phyloP scores from a whole-genome alignment of 768 basidiomycete genomes.

The Amanita polypyramis region DNA sequence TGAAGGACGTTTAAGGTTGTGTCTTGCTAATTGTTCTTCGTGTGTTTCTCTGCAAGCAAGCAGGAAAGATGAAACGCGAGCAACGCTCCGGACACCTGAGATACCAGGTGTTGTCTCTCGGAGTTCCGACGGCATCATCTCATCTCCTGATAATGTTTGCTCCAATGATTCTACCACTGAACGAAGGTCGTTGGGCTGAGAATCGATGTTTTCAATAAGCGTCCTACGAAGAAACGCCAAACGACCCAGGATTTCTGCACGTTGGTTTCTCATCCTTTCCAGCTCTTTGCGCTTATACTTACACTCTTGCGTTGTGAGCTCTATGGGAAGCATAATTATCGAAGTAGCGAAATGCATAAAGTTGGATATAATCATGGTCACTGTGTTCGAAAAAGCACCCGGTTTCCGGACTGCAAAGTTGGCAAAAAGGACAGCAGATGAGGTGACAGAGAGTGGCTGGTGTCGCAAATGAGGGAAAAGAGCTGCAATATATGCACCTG shows the following conservation, averaged over 20 bases:
- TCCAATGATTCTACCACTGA: conserved; percentile 8
- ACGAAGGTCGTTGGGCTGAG: conserved; percentile 2
- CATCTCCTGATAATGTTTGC: conserved; percentile 7
- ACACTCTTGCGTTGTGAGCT: conserved; percentile 61
- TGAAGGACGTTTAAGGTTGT: conserved; percentile 54
- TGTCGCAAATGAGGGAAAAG: conserved; percentile 56
- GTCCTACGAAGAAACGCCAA: conserved; percentile 44
- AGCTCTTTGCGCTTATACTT: conserved; percentile 45
- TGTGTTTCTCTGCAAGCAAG: conserved; percentile 20
- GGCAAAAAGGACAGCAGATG: conserved; percentile 10
- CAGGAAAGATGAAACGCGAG: conserved; percentile 12
- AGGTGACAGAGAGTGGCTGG: conserved; percentile 15
- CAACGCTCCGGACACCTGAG: not conserved
- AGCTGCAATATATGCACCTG: conserved; percentile 39
- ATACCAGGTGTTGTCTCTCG: not conserved
- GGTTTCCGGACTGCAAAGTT: conserved; percentile 6
- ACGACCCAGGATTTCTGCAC: conserved; percentile 56
- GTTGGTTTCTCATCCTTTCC: conserved; percentile 53
- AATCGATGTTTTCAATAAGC: conserved; percentile 13
- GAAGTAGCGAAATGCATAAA: not conserved
- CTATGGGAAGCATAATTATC: conserved; percentile 40
- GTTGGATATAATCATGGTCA: conserved; percentile 2
- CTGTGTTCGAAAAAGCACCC: not conserved
- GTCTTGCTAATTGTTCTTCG: conserved; percentile 13
- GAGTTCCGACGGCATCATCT: not conserved